Conservation (phyloP, 2,329 filamentous ascomycete species). For the Chaetomium olivaceum region DNA sequence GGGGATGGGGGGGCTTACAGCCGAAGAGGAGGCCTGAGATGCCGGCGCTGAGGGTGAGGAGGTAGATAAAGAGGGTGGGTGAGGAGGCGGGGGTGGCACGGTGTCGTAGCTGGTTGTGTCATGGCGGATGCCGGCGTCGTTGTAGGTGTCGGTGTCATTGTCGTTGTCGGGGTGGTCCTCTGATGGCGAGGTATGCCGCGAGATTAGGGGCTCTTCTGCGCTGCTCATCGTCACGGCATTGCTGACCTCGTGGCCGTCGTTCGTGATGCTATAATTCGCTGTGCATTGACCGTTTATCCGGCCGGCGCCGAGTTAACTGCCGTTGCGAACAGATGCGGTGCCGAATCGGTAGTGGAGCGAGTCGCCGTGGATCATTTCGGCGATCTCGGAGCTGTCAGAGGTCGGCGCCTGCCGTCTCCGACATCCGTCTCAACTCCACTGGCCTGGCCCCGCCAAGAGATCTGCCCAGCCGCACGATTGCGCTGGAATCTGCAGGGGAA, state of each 20-base stretch:
- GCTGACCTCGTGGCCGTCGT: not conserved
- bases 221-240: constrained; percentile 26
- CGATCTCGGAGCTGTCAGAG: not conserved
- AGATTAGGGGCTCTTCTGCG: constrained; percentile 32
- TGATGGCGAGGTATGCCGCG: constrained; percentile 10
- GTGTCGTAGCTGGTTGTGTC: constrained; percentile 7
- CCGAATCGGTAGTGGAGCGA: not conserved
- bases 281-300: not conserved
- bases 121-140: constrained; percentile 1
- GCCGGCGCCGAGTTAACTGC: not conserved
- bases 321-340: not conserved
- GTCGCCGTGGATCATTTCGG: not conserved
- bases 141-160: not conserved
- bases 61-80: constrained; percentile 57
- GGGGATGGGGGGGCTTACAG: constrained; percentile 48
- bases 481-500: constrained; percentile 20
- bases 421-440: not conserved
- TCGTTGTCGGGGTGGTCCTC: constrained; percentile 8
- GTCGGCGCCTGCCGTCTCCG: constrained; percentile 10
- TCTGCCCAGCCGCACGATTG: constrained; percentile 15
- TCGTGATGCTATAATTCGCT: not conserved
- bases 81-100: constrained; percentile 17
- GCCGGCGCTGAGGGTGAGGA: constrained; percentile 64
- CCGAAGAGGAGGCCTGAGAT: constrained; percentile 69
- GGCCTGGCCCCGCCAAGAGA: constrained; percentile 13